Base-by-base conservation (phyloP, 1,139 yeast species). In the Sugiyamaella neomexicana region DNA sequence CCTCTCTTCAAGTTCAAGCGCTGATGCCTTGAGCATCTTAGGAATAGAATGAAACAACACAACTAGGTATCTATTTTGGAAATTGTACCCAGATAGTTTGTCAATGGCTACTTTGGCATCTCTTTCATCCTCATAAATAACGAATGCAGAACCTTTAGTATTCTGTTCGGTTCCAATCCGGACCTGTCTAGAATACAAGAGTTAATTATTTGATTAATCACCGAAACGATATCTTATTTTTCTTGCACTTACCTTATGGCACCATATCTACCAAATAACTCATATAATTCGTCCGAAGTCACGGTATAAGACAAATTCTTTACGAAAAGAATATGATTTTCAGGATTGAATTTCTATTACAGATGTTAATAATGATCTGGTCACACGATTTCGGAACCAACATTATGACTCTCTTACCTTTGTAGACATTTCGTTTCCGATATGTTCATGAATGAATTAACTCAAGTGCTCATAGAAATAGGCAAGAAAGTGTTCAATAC, bases 301-400 rank as follows among this genome's bases (percentile, higher is more conserved):
- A 80, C 75, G 37, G 75, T 75, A 64, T 78, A 83, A 0, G 89
- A 84, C 13, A 84, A 72, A 63, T 84, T 84, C 64, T 81, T 81
- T 34, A 82, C 82, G 56, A 75, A 74, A 9, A 84, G 60, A 17
- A 72, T 71, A 15, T 65, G 68, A 45, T 65, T 58, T 37, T 65
- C 65, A 25, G 53, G 55, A 29, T 44, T 51, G 16, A 50, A 38
- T 29, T 46, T 50, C 47, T 51, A 48, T 8, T 39, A 37, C 6
- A 52, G 16, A 12, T 17, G 44, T 20, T 41, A 29, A 15, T 10
- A 47, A 5, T 6, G 17, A 15, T 8, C 12, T 16, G n/a, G 34
- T 39, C 31, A 40, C 37, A 25, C 42, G 45, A n/a, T n/a, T n/a
- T n/a, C n/a, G n/a, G n/a, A n/a, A n/a, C n/a, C n/a, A n/a, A n/a